Evolutionary conservation across 306 rosid genomes (phyloP), one percentile per base, ranked within the genome.

Genomic region (Prunus campanulata): DNA sequence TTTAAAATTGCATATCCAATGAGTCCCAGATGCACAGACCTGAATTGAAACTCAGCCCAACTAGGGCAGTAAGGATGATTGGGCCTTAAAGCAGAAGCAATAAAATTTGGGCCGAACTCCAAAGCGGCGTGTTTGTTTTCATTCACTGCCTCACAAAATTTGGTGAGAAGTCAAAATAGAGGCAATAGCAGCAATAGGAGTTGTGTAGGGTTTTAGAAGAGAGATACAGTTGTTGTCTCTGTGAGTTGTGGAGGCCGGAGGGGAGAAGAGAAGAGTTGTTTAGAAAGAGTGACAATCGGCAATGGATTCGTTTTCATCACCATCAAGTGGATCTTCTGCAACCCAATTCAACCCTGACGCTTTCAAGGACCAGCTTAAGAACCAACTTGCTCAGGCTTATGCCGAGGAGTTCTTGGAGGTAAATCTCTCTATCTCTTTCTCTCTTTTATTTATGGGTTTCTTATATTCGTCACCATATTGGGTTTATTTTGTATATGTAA

Each of bases 361-460:
- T 59, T 88, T 96, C 81, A 86, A 86, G 82, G 89, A 86, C 56
- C 96, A 96, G 86, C 83, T 92, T 84, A 87, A 96, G 87, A 86
- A 73, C 66, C 93, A 92, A 71, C 93, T 96, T 16, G 99, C 99
- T 54, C 85, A 91, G 88, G 98, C 96, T 47, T 92, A 92, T 74
- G 96, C 96, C 66, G 96, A 92, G 80, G 96, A 96, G 86, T 92
- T 96, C 77, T 92, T 96, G 3, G 99, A 96, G 97, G 99, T 96
- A 48, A 7, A 39, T 4, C 47, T 29, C 4, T 8, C 62, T 52
- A 5, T 50, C 3, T 39, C 68, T 24, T 67, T 71, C 18, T 3
- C n/a, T 65, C 25, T 54, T 57, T 18, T 20, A 5, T 30, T 35
- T 39, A 35, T 59, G 44, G 51, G 14, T 10, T 32, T 18, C 39